phyloP scores from a whole-genome alignment of 2,329 filamentous ascomycete genomes.

The Trematosphaeria pertusa region DNA sequence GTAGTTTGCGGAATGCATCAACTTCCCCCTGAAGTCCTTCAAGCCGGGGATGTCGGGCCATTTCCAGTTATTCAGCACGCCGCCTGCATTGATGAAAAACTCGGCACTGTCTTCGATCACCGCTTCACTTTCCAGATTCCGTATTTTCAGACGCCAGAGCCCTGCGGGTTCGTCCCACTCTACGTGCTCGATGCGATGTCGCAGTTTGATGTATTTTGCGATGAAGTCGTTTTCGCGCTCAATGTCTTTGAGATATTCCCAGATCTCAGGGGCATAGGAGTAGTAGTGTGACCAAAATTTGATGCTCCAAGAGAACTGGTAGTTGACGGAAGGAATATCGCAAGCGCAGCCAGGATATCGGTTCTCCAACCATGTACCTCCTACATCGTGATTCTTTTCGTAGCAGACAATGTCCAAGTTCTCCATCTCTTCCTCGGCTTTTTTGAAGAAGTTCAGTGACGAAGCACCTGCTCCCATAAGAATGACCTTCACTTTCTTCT shows the following conservation, averaged over 20 bases:
- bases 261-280: slow-evolving; percentile 50
- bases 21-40: slow-evolving; percentile 34
- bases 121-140: slow-evolving; percentile 54
- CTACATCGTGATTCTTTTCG: slow-evolving; percentile 55
- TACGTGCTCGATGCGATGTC: slow-evolving; percentile 47
- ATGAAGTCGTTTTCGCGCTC: slow-evolving; percentile 50
- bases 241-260: slow-evolving; percentile 49
- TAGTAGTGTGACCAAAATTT: slow-evolving; percentile 53
- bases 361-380: slow-evolving; percentile 48
- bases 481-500: slow-evolving; percentile 48
- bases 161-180: slow-evolving; percentile 47
- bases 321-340: slow-evolving; percentile 47
- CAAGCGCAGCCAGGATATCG: slow-evolving; percentile 43
- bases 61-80: slow-evolving; percentile 42
- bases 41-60: slow-evolving; percentile 39
- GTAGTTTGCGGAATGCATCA: slow-evolving; percentile 42
- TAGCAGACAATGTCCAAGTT: slow-evolving; percentile 64
- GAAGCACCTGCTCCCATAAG: slow-evolving; percentile 54
- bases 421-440: slow-evolving; percentile 51
- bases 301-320: slow-evolving; percentile 53
- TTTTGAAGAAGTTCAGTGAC: slow-evolving; percentile 52
- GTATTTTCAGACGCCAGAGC: slow-evolving; percentile 68
- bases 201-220: slow-evolving; percentile 47
- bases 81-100: slow-evolving; percentile 47
- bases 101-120: slow-evolving; percentile 37